Evolutionary conservation across 352 stramenopile species (phyloP), one percentile per base, ranked within the genome.

Genomic region (Globisporangium polare): DNA sequence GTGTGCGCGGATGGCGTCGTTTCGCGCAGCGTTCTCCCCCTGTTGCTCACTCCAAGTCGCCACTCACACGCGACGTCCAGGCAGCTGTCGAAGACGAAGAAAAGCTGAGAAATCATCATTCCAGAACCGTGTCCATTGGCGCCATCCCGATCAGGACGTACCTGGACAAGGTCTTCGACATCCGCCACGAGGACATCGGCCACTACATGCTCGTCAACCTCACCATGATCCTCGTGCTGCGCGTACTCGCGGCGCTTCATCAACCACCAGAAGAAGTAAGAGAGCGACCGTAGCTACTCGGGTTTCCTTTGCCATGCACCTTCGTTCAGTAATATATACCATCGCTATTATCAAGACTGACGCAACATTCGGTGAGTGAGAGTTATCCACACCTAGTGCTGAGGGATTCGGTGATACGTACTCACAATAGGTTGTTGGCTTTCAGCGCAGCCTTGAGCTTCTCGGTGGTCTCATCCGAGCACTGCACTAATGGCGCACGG

Each of bases 381-480:
- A 39, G 13, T 39, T 15, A 39, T 13, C 12, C 10, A 15, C 33
- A 39, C 9, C 33, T 39, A 9, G 33, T 39, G 33, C 2, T 13
- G 9, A 5, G 8, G 10, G 12, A 15, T 15, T 39, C 33, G 33
- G 12, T 12, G 33, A 12, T 17, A 15, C 9, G 2, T 39, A 15
- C 10, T 67, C 83, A 86, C 60, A 91, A 73, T 69, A 95, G 65
- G 57, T 88, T 86, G 73, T 93, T 79, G 56, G 78, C 63, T 72
- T 89, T 82, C 43, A 90, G 67, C 42, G 86, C 66, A 58, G 74
- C 66, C 33, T 71, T 78, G 46, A 95, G 68, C 61, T 71, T 80
- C 45, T 78, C 75, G 29, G 85, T 67, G 1, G 85, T 92, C 51
- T 83, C 78, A 15, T 75, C 65, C 49, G 80, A 79, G 56, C 89